These are phyloP conservation scores for Triticum aestivum DNA, from an alignment of 176 grass and related monocot species.

Conservation along the genomic window DNA sequence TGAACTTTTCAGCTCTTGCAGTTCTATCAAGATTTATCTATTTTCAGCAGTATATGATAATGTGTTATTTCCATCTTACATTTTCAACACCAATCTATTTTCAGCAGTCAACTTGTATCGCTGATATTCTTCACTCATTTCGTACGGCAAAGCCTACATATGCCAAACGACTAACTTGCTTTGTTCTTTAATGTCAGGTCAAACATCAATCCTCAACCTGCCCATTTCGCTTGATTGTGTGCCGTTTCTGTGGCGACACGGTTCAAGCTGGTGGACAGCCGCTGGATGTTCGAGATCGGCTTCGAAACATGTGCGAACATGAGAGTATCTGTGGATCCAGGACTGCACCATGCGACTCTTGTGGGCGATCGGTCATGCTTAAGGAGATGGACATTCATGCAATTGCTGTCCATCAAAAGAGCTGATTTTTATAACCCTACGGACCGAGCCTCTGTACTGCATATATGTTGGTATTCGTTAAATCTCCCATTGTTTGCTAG, in stretches of 20 bases:
- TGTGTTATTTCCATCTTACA: not conserved
- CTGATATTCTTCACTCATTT: not conserved
- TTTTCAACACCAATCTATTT: not conserved
- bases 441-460: not conserved
- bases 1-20: not conserved
- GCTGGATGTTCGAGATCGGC: conserved; percentile 56
- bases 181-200: conserved; percentile 52
- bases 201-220: conserved; percentile 76
- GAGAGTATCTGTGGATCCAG: conserved; percentile 95
- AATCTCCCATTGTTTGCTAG: conserved; percentile 6
- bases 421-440: conserved; percentile 38
- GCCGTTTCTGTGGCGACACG: conserved; percentile 85
- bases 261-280: conserved; percentile 75
- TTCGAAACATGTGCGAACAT: conserved; percentile 75
- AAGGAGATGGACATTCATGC: conserved; percentile 98
- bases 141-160: not conserved
- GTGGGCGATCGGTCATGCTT: conserved; percentile 84
- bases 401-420: conserved; percentile 90
- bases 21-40: not conserved
- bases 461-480: not conserved
- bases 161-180: not conserved
- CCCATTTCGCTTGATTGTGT: conserved; percentile 72
- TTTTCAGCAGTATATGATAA: not conserved
- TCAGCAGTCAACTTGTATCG: not conserved
- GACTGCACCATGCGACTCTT: conserved; percentile 90